phyloP scores from a whole-genome alignment of 1,139 yeast genomes.

The Lizanozyma gosingica region DNA sequence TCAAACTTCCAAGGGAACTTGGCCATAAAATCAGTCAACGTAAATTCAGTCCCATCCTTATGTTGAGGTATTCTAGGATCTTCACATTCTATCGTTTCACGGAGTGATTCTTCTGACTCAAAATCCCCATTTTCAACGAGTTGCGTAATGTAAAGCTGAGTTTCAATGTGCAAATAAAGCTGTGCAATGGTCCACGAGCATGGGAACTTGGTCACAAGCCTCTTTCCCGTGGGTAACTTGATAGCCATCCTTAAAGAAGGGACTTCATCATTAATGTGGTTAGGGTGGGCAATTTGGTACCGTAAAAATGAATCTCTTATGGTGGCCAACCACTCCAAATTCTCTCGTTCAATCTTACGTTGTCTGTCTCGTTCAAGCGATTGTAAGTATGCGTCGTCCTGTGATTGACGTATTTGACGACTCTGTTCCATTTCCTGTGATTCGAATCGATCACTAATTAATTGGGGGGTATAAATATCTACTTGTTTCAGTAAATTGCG shows the following conservation, averaged over 20 bases:
- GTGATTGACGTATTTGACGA: constrained; percentile 43
- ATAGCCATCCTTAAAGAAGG: constrained; percentile 22
- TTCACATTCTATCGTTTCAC: neutral
- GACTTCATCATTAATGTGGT: constrained; percentile 7
- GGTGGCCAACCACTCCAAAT: constrained; percentile 10
- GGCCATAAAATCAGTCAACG: neutral
- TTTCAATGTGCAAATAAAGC: neutral
- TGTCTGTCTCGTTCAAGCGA: constrained; percentile 38
- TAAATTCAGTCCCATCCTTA: neutral
- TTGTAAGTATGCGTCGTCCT: constrained; percentile 46
- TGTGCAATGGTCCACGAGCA: neutral
- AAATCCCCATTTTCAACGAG: neutral
- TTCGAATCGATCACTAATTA: constrained; percentile 41
- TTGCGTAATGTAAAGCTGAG: neutral
- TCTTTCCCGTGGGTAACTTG: constrained; percentile 21
- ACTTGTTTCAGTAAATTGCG: constrained; percentile 25
- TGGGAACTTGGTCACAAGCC: neutral
- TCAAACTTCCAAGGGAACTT: constrained; percentile 7
- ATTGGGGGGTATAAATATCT: constrained; percentile 42
- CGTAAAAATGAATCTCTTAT: constrained; percentile 1
- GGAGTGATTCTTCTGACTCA: neutral
- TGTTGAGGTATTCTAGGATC: neutral
- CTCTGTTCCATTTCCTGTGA: constrained; percentile 45
- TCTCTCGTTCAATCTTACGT: constrained; percentile 25
- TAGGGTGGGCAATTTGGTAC: neutral